phyloP scores from a whole-genome alignment of 805 yeast genomes.

The Debaryomyces castellii region DNA sequence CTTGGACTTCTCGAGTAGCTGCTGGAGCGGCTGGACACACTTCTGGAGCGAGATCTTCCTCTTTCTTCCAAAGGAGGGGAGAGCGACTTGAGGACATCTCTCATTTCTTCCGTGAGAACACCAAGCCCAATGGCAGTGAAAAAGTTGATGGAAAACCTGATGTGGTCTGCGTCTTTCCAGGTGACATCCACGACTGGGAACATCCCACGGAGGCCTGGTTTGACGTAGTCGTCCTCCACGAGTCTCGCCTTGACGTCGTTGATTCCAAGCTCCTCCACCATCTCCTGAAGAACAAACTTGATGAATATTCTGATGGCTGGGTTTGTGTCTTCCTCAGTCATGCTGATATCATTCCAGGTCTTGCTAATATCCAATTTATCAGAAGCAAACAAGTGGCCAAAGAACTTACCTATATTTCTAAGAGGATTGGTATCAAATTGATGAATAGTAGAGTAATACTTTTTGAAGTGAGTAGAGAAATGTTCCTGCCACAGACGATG shows the following conservation, averaged over 20 bases:
- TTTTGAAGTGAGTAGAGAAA: slow-evolving; percentile 53
- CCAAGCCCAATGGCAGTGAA: slow-evolving; percentile 94
- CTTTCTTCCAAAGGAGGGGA: slow-evolving; percentile 18
- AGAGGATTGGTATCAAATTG: slow-evolving; percentile 70
- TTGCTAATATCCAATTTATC: slow-evolving; percentile 65
- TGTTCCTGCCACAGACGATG: slow-evolving; percentile 56
- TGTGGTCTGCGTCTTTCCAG: slow-evolving; percentile 43
- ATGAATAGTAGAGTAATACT: slow-evolving; percentile 58
- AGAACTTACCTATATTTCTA: slow-evolving; percentile 77
- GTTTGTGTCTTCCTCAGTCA: slow-evolving; percentile 74
- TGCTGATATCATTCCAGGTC: slow-evolving; percentile 49
- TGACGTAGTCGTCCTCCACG: slow-evolving; percentile 48
- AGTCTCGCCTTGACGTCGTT: slow-evolving; percentile 48
- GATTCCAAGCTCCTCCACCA: slow-evolving; percentile 75
- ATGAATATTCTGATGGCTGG: slow-evolving; percentile 79
- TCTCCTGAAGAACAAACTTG: slow-evolving; percentile 75
- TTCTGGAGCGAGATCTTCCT: slow-evolving; percentile 14
- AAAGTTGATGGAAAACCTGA: slow-evolving; percentile 80
- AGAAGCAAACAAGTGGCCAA: slow-evolving; percentile 79
- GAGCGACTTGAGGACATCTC: slow-evolving; percentile 47
- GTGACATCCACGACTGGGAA: slow-evolving; percentile 53
- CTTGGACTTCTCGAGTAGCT: slow-evolving; percentile 20
- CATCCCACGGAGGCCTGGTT: slow-evolving; percentile 51
- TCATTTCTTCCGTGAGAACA: slow-evolving; percentile 76
- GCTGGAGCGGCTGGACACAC: slow-evolving; percentile 12